A percentile compares a stretch with the other conserved stretches of the same genome.
phyloP scores from a whole-genome alignment of 352 stramenopile species.

The Blastocystis sp. region DNA sequence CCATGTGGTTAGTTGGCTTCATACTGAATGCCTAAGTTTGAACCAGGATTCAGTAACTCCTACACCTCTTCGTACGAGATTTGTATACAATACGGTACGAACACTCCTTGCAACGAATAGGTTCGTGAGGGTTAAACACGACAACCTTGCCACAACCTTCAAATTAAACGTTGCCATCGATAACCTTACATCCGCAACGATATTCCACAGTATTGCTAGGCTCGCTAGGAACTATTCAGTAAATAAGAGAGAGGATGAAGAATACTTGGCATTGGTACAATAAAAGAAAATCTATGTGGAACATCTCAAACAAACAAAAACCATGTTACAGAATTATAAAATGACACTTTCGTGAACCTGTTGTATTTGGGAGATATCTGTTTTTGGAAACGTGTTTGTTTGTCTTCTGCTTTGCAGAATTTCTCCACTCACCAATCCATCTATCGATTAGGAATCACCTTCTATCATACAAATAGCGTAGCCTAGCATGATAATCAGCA shows the following conservation, averaged over 20 bases:
- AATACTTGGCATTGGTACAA: slow-evolving; percentile 8
- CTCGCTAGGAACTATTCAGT: slow-evolving; percentile 47
- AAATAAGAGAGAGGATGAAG: neutral
- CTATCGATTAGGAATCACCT: neutral
- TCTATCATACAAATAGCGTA: neutral
- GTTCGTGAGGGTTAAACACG: slow-evolving; percentile 40
- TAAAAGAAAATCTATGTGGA: neutral
- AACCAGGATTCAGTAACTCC: neutral
- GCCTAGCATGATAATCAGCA: neutral
- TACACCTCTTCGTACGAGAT: slow-evolving; percentile 53
- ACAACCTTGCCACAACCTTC: slow-evolving; percentile 50
- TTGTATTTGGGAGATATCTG: too few species aligned
- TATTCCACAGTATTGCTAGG: slow-evolving; percentile 46
- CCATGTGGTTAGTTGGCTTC: slow-evolving; percentile 10
- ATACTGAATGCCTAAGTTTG: slow-evolving; percentile 41
- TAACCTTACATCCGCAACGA: slow-evolving; percentile 48
- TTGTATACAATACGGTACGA: slow-evolving; percentile 55
- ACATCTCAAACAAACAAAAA: too few species aligned
- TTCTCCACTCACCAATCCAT: too few species aligned
- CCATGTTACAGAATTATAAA: too few species aligned
- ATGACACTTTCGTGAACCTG: too few species aligned
- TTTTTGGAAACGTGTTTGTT: too few species aligned
- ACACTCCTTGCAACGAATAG: slow-evolving; percentile 56
- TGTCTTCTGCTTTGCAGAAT: too few species aligned
- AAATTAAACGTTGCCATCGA: neutral